Base-by-base conservation (phyloP, 306 rosid species). In the Cercis canadensis region DNA sequence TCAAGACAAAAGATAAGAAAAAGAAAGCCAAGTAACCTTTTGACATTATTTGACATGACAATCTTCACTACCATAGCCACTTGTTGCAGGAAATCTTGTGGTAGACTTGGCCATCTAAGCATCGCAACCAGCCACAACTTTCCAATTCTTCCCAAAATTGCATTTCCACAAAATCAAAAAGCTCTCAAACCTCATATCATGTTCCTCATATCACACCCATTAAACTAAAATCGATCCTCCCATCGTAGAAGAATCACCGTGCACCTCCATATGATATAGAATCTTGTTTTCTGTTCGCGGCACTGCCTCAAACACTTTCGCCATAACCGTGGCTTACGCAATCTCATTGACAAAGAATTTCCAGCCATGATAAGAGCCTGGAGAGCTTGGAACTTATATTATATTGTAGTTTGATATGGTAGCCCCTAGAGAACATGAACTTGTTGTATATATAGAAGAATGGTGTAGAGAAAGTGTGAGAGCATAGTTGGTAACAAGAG, bases 261-360 rank as follows among this genome's bases (percentile, higher is more conserved):
- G 72, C 95, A 84, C 75, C 74, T 84, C 96, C 92, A 80, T 46
- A 86, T 84, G 80, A 89, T 89, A 45, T 86, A 84, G 49, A 88
- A 63, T 19, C 84, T 79, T 0, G 90, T 76, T 62, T 84, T 72
- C 81, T 76, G 81, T 80, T 84, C 92, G 75, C 69, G 45, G 37
- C 71, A 61, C 9, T 70, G 72, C 88, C 83, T 73, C 7, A 82
- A 84, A 64, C 87, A 82, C 67, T 70, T 40, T 8, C 47, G 72
- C 85, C 88, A 78, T 3, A 67, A 14, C 70, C 72, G 56, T 43
- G 54, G 69, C 81, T 81, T 82, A 0, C 54, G 60, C 43, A 45
- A 46, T 60, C 55, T 62, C 60, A 43, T 24, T 8, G 88, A 69
- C 21, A 72, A 19, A 13, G 62, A 69, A 63, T 64, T 65, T 53